Evolutionary conservation across 805 yeast species (phyloP), one percentile per base, ranked within the genome.

Genomic region (Candida loeiensis): DNA sequence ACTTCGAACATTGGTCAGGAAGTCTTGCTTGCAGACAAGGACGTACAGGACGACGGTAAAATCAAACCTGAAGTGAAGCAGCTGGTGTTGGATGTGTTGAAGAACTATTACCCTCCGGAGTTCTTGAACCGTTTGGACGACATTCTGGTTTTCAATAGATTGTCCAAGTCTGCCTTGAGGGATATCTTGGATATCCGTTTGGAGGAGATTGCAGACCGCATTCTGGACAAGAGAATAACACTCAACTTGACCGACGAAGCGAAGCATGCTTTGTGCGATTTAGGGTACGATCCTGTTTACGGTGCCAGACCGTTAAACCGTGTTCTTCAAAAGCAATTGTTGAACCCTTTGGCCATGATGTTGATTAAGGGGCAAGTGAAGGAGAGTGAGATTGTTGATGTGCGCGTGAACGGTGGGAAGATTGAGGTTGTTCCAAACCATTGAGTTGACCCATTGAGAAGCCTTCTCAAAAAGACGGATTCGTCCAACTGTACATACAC

Each of bases 261-360:
- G 3, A 87, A 84, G 58, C 76, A 73, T 11, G 82, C 93, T 83
- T 69, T 93, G 27, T 80, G 91, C 3, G 80, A 82, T 20, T 71
- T 84, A 48, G 99, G 99, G 3, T 93, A 91, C 59, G 97, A 91
- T 56, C 85, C 87, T 22, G 62, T 82, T 31, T 93, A 91, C 56
- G 99, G 99, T 51, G 99, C 99, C 0, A 78, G 99, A 57, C 99
- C 99, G 8, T 73, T 93, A 60, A 91, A 93, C 69, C 77, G 99
- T 53, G 74, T 89, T 38, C 80, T 91, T 45, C 95, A 89, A 59
- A 86, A 83, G 67, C 66, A 74, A 46, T 58, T 93, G n/a, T 70
- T 93, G 61, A 90, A 90, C 58, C 95, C 97, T 17, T 74, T 93
- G 77, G 95, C 98, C 2, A 72, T 77, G 53, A 66, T 74, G 51